Evolutionary conservation across 2,329 filamentous ascomycete species (phyloP).

Genomic region (Ascochyta koolunga): DNA sequence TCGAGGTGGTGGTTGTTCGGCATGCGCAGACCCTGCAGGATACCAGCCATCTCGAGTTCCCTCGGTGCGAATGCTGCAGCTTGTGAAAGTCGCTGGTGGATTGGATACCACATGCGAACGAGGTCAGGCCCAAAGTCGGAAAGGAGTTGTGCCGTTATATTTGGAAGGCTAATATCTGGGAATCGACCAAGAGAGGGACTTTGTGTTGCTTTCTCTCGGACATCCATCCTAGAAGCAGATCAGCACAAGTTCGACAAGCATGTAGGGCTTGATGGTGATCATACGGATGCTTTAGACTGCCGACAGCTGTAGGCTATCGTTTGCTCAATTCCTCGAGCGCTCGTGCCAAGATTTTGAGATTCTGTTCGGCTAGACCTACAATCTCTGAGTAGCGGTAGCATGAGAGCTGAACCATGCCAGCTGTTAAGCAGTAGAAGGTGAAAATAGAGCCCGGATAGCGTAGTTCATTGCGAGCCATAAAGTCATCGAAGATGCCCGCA

Average conservation of each 20-base stretch:
- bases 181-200: constrained; percentile 35
- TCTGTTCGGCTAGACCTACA: constrained; percentile 33
- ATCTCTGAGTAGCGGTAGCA: constrained; percentile 46
- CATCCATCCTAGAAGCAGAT: constrained; percentile 25
- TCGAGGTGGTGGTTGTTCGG: constrained; percentile 30
- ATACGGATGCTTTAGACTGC: constrained; percentile 38
- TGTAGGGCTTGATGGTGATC: not conserved
- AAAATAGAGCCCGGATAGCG: constrained; percentile 50
- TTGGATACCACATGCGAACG: constrained; percentile 39
- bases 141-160: constrained; percentile 37
- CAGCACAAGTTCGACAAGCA: not conserved
- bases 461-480: constrained; percentile 50
- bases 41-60: constrained; percentile 42
- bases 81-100: constrained; percentile 29
- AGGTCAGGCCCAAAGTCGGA: constrained; percentile 41
- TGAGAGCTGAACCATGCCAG: constrained; percentile 49
- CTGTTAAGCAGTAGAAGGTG: constrained; percentile 51
- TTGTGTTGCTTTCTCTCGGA: constrained; percentile 39
- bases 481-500: constrained; percentile 53
- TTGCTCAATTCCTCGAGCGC: constrained; percentile 40
- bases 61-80: constrained; percentile 24
- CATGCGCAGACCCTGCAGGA: constrained; percentile 37
- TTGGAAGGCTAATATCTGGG: constrained; percentile 35
- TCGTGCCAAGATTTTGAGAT: constrained; percentile 34
- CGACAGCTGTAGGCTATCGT: constrained; percentile 41